Evolutionary conservation across 192 early-diverging fungal genomes (phyloP).

Genomic region (Linderina pennispora): DNA sequence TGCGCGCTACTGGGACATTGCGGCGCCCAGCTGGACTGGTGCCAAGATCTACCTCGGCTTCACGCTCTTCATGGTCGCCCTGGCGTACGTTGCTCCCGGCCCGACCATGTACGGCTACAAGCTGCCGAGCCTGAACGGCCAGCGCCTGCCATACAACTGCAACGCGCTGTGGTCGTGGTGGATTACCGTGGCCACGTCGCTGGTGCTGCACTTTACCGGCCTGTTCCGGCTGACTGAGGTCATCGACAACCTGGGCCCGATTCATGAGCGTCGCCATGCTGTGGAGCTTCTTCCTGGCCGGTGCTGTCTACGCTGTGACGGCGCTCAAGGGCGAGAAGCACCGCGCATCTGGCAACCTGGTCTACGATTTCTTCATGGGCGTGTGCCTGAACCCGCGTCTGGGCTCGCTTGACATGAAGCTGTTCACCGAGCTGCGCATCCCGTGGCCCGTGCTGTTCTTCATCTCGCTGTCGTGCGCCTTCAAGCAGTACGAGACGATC

Average conservation of each 20-base stretch:
- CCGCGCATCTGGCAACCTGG: constrained; percentile 61
- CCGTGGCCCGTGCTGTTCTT: constrained; percentile 75
- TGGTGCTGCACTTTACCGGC: constrained; percentile 60
- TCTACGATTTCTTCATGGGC: constrained; percentile 97
- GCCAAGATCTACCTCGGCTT: constrained; percentile 57
- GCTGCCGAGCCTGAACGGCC: constrained; percentile 63
- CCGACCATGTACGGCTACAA: constrained; percentile 62
- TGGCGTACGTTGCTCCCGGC: constrained; percentile 62
- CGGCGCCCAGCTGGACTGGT: constrained; percentile 50
- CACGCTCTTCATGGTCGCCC: constrained; percentile 50
- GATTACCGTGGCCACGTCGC: constrained; percentile 50
- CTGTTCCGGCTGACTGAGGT: constrained; percentile 55
- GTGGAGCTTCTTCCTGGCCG: constrained; percentile 60
- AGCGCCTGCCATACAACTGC: constrained; percentile 76
- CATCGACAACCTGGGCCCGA: constrained; percentile 58
- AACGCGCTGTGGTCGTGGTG: constrained; percentile 70
- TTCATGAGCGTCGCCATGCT: constrained; percentile 63
- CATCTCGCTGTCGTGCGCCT: constrained; percentile 66
- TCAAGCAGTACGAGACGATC: constrained; percentile 71
- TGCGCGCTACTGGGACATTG: constrained; percentile 46
- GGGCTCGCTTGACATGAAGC: constrained; percentile 84
- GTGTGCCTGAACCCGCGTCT: constrained; percentile 93
- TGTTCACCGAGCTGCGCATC: constrained; percentile 88
- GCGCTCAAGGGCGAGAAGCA: constrained; percentile 73
- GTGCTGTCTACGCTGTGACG: constrained; percentile 47